Percentiles rank a stretch among this genome's conserved stretches.
These are phyloP conservation scores for Pythium inflatum DNA, from an alignment of 352 stramenopile species.

Conservation along the genomic window DNA sequence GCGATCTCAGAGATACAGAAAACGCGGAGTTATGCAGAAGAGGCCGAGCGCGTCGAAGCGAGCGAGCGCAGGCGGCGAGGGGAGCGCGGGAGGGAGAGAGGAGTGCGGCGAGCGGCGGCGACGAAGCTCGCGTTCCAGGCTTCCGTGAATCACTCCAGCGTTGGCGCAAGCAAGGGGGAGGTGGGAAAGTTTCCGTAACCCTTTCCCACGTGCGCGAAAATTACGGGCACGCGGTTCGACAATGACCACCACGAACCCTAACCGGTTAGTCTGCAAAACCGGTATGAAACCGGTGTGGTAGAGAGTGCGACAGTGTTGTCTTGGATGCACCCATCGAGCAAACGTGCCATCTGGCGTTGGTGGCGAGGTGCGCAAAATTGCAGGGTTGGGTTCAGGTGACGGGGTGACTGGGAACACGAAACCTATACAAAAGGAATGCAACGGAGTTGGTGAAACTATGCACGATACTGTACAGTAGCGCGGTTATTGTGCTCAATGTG, in stretches of 20 bases:
- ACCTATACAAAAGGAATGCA: no score
- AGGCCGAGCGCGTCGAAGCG: neutral
- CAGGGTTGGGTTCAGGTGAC: no score
- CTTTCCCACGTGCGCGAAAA: slow-evolving; percentile 25
- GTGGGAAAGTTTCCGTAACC: slow-evolving; percentile 20
- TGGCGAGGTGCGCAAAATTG: no score
- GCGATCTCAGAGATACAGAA: neutral
- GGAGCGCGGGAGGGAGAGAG: neutral
- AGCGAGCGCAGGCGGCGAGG: neutral
- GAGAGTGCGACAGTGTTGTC: slow-evolving; percentile 12
- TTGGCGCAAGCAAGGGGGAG: neutral
- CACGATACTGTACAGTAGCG: no score
- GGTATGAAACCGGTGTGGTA: slow-evolving; percentile 18
- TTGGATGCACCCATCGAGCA: slow-evolving; percentile 13
- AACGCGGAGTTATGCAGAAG: slow-evolving; percentile 1
- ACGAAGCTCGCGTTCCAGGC: neutral
- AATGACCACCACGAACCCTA: slow-evolving; percentile 11
- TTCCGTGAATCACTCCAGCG: no score
- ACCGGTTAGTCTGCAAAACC: slow-evolving; percentile 21
- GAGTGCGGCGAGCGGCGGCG: neutral
- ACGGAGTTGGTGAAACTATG: no score
- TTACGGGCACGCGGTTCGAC: slow-evolving; percentile 1
- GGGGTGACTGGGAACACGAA: no score
- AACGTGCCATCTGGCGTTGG: slow-evolving; percentile 2
- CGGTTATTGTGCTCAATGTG: no score